Conservation (phyloP, 2,329 filamentous ascomycete species). For the Aspergillus arachidicola region DNA sequence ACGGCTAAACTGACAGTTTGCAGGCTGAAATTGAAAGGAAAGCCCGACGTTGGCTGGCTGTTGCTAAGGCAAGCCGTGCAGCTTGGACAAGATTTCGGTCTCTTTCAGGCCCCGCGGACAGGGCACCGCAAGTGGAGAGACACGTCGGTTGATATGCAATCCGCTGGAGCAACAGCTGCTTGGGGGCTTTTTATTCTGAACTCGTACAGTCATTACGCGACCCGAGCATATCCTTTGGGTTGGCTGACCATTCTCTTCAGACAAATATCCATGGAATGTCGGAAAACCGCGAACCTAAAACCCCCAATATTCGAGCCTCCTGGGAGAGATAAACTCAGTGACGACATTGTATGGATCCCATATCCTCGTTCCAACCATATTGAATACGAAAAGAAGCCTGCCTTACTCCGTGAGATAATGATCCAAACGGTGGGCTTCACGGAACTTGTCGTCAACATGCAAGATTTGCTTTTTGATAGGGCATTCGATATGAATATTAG, state of each 20-base stretch:
- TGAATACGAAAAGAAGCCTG: constrained; percentile 28
- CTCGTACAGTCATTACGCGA: constrained; percentile 20
- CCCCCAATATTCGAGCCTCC: constrained; percentile 22
- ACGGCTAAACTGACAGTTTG: constrained; percentile 18
- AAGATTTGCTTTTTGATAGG: constrained; percentile 29
- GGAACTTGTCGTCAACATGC: constrained; percentile 25
- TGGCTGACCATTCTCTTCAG: constrained; percentile 23
- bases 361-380: constrained; percentile 36
- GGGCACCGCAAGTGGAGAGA: constrained; percentile 11
- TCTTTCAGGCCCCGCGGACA: constrained; percentile 25
- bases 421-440: constrained; percentile 25
- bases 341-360: constrained; percentile 32
- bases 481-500: constrained; percentile 14
- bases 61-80: constrained; percentile 36
- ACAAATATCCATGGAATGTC: constrained; percentile 31
- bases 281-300: constrained; percentile 22
- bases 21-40: constrained; percentile 33
- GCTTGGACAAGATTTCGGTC: constrained; percentile 34
- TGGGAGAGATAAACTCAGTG: constrained; percentile 12
- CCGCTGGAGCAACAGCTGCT: constrained; percentile 28
- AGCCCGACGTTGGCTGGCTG: constrained; percentile 30
- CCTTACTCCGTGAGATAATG: constrained; percentile 30
- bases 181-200: constrained; percentile 37
- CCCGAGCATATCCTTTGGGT: not conserved
- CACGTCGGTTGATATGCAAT: constrained; percentile 22